Evolutionary conservation across 805 yeast species (phyloP), one percentile per base, ranked within the genome.

Genomic region (Schizosaccharomyces pombe): DNA sequence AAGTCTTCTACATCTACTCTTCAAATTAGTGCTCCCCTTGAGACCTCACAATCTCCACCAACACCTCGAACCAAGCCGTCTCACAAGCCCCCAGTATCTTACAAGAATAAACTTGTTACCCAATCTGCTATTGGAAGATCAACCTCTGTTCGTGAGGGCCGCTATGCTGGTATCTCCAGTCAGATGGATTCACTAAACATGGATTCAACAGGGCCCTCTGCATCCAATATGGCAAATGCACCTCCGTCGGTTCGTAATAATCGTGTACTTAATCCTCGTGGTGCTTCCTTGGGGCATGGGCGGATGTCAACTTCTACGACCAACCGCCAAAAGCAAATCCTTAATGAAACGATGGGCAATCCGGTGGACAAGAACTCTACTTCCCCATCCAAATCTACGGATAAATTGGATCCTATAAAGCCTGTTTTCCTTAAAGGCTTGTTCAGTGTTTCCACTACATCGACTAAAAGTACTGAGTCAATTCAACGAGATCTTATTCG

Each of bases 401-500:
- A 29, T 32, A 34, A 31, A 12, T 85, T 89, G 64, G 95, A 87
- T 63, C 85, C 79, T 63, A 94, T 95, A 57, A 82, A 82, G 68
- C 87, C 94, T 1, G 74, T 87, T 59, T 86, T 85, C 70, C 73
- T 87, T 65, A 85, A 86, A 64, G 96, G 96, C 0, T 87, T 89
- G 63, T 87, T 87, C 68, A 80, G 89, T 57, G 96, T 87, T 52
- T 95, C 87, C 68, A 84, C 94, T 1, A 87, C 97, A 0, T 85
- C 95, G 1, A 84, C 95, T 3, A 85, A 85, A 62, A 91, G 95
- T 19, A 72, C 89, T 55, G 87, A 94, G 11, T 82, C 84, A 58
- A 86, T 87, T 56, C 76, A 96, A 55, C 79, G 82, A 62, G 87
- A 83, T 63, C 79, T 87, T 43, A 82, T 87, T 30, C 74, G 78